Base-by-base conservation (phyloP, 768 basidiomycete genomes). In the Phanerochaete sordida region DNA sequence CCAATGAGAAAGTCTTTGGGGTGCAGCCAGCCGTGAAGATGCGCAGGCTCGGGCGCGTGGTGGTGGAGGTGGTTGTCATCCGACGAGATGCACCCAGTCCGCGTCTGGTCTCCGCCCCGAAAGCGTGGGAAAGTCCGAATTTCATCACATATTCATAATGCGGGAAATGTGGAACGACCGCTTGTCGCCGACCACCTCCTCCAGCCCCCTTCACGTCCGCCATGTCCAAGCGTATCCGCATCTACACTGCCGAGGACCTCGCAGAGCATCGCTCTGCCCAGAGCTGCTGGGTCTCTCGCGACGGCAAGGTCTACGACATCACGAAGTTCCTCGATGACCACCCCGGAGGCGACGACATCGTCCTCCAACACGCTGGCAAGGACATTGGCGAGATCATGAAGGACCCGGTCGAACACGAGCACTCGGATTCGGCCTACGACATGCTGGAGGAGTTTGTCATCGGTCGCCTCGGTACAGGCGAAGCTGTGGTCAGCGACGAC, bases 341-440 rank as follows among this genome's bases (percentile, higher is more conserved):
- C 71, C 94, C 95, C 12, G 96, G 96, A 64, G 95, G 95, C 2
- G 96, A 98, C 72, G 95, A 98, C 70, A 75, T 94, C 63, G 84
- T 99, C 65, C 75, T 95, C 39, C 76, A 85, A 46, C 81, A 88
- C 73, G 96, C 91, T 4, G 95, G 95, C 43, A 84, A 85, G 73
- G 93, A 97, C 70, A 80, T 98, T 53, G 88, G 81, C 21, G 78
- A 74, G 21, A 78, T 86, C 57, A 98, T 98, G 97, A 83, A 81
- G 67, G 88, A 96, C 73, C 74, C 79, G 64, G 70, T 78, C 23
- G 87, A 90, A 66, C 97, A 99, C 72, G 88, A 88, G 11, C 97
- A 98, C 72, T 94, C 92, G 2, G 87, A 93, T 26, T 83, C 88
- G 9, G 97, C 97, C 1, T 98, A 91, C 72, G 88, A 88, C 24